Evolutionary conservation across 805 yeast genomes (phyloP).

Genomic region (Teunomyces stri): DNA sequence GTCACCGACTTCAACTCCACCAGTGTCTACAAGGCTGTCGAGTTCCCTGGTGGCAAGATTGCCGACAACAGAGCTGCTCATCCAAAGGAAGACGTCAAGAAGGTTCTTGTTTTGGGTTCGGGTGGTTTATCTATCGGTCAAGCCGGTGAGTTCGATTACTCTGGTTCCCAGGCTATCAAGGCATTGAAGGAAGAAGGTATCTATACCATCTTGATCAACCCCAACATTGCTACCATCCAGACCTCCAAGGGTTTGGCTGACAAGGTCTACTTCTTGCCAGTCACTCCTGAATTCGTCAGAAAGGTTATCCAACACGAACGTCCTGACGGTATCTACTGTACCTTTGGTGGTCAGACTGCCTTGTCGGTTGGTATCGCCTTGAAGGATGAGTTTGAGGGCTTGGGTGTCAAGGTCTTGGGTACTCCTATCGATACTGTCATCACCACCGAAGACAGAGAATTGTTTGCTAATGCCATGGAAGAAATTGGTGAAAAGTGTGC

Average conservation of each 20-base stretch:
- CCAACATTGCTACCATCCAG: slow-evolving; percentile 97
- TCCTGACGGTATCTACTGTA: slow-evolving; percentile 95
- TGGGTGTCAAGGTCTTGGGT: slow-evolving; percentile 95
- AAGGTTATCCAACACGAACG: slow-evolving; percentile 92
- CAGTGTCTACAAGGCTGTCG: slow-evolving; percentile 64
- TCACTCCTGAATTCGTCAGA: slow-evolving; percentile 92
- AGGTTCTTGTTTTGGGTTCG: slow-evolving; percentile 91
- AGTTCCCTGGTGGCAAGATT: slow-evolving; percentile 84
- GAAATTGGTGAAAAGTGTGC: slow-evolving; percentile 97
- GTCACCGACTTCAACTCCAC: slow-evolving; percentile 65
- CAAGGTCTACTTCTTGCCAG: slow-evolving; percentile 97
- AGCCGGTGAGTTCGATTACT: slow-evolving; percentile 99
- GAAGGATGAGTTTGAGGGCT: slow-evolving; percentile 89
- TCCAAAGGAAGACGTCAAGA: slow-evolving; percentile 82
- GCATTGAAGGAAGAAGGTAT: slow-evolving; percentile 98
- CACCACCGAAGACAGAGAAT: slow-evolving; percentile 97
- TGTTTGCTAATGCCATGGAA: slow-evolving; percentile 91
- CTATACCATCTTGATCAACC: slow-evolving; percentile 92
- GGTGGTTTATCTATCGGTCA: slow-evolving; percentile 99
- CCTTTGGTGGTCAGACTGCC: slow-evolving; percentile 99
- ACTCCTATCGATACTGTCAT: slow-evolving; percentile 94
- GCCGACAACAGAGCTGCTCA: slow-evolving; percentile 72
- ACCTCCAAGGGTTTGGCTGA: slow-evolving; percentile 98
- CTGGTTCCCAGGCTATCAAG: slow-evolving; percentile 98
- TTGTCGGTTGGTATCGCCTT: slow-evolving; percentile 91